Percentiles rank a stretch among this genome's conserved stretches.
phyloP scores from a whole-genome alignment of 768 basidiomycete species.

The Cystofilobasidium macerans region DNA sequence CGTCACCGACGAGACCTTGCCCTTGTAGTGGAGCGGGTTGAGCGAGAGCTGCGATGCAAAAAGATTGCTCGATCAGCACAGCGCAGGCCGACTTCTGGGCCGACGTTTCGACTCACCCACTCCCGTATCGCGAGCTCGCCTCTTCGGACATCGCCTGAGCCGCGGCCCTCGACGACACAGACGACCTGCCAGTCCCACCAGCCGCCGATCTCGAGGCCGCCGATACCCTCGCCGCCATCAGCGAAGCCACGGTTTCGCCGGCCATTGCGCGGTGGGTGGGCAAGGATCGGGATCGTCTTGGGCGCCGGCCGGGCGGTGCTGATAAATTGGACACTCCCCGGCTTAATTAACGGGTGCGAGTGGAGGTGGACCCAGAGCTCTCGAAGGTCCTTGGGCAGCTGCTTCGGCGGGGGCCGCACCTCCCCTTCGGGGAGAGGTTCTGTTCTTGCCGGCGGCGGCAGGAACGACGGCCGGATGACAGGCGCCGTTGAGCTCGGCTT shows the following conservation, averaged over 20 bases:
- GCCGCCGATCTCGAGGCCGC: constrained; percentile 15
- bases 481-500: constrained; percentile 8
- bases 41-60: background rate
- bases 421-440: background rate
- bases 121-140: constrained; percentile 8
- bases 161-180: constrained; percentile 11
- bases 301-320: constrained; percentile 13
- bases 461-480: constrained; percentile 18
- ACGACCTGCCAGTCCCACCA: constrained; percentile 26
- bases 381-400: background rate
- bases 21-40: constrained; percentile 14
- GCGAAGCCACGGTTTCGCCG: constrained; percentile 7
- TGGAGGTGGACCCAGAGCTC: constrained; percentile 5
- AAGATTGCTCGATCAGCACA: too few species aligned
- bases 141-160: constrained; percentile 13
- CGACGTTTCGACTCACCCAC: constrained; percentile 7
- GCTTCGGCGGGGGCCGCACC: background rate
- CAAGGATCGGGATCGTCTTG: constrained; percentile 18
- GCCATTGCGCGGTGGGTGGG: constrained; percentile 11
- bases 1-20: constrained; percentile 4
- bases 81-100: too few species aligned
- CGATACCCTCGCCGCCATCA: constrained; percentile 10
- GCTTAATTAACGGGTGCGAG: background rate
- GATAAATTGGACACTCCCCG: constrained; percentile 9
- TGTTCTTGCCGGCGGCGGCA: constrained; percentile 14